A percentile compares a stretch with the other conserved stretches of the same genome.
Evolutionary conservation across 768 basidiomycete species (phyloP).

Genomic region (Kwoniella europaea): DNA sequence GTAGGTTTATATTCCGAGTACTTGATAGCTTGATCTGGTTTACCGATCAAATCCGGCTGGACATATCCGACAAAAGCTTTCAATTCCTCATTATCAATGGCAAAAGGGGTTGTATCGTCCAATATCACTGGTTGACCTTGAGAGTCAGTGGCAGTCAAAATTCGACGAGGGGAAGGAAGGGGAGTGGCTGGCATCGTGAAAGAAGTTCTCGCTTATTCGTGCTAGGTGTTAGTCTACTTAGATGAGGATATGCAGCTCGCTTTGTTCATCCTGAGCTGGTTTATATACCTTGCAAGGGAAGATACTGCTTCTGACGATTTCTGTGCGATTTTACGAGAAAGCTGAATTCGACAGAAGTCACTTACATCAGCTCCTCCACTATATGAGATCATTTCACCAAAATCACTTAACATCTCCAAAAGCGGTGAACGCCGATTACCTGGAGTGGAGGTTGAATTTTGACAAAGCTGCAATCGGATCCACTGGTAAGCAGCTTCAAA

Average conservation of each 20-base stretch:
- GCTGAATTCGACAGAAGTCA: background rate
- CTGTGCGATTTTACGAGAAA: too few relatives aligned
- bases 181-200: slow-evolving; percentile 8
- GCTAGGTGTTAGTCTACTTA: background rate
- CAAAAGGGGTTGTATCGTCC: slow-evolving; percentile 20
- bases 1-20: slow-evolving; percentile 11
- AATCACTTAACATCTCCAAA: background rate
- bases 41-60: slow-evolving; percentile 11
- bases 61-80: slow-evolving; percentile 18
- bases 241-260: background rate
- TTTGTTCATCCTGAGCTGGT: background rate
- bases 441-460: background rate
- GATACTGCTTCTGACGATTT: background rate
- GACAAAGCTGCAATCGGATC: too few relatives aligned
- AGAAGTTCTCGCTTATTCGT: background rate
- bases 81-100: slow-evolving; percentile 3
- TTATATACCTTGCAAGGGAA: background rate
- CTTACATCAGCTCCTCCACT: slow-evolving; percentile 18
- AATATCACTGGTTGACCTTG: slow-evolving; percentile 1
- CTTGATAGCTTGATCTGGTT: slow-evolving; percentile 17
- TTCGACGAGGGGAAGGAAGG: slow-evolving; percentile 15
- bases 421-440: background rate
- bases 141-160: slow-evolving; percentile 3
- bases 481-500: background rate
- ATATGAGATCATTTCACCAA: slow-evolving; percentile 3